Evolutionary conservation across 768 basidiomycete genomes (phyloP), one percentile per base, ranked within the genome.

Genomic region (Suillus bovinus): DNA sequence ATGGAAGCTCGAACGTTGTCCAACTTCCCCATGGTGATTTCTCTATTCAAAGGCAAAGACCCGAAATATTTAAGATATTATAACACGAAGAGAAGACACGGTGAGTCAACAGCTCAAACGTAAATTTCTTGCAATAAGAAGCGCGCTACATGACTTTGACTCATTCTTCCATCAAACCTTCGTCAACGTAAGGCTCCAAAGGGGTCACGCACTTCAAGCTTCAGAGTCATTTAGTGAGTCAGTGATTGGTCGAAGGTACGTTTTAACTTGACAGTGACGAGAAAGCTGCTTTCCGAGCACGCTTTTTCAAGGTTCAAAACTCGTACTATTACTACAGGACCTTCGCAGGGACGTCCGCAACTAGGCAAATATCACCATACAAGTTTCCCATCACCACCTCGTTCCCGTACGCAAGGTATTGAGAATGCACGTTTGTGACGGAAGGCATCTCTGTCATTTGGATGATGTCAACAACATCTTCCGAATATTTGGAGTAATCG

Each of bases 381-480:
- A 61, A 31, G 59, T 67, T 62, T n/a, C 41, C 57, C 16, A 63
- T 56, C 24, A 20, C 27, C 13, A 13, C 36, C 52, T 69, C 66
- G 53, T 72, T 70, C 20, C 71, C 71, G 60, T 63, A 69, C 4
- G 66, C 60, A 42, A 63, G 56, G 34, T 55, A 67, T 14, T 58
- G 22, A 20, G 63, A 55, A 49, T 61, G 58, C 13, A 57, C 29
- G 16, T 44, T 41, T 22, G 66, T 66, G 24, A 63, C 22, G 24
- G 59, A 34, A 11, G 65, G 65, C 24, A 56, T 16, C 31, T 62
- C 59, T 50, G 52, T 69, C 34, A 59, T 61, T 55, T 58, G 60
- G 17, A 50, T 33, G 13, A 56, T 50, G 41, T 63, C 65, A 7
- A 58, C 34, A 8, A 54, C 22, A 5, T 66, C 44, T 27, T 56